phyloP scores from a whole-genome alignment of 2,329 filamentous ascomycete genomes.

The Talaromyces pinophilus region DNA sequence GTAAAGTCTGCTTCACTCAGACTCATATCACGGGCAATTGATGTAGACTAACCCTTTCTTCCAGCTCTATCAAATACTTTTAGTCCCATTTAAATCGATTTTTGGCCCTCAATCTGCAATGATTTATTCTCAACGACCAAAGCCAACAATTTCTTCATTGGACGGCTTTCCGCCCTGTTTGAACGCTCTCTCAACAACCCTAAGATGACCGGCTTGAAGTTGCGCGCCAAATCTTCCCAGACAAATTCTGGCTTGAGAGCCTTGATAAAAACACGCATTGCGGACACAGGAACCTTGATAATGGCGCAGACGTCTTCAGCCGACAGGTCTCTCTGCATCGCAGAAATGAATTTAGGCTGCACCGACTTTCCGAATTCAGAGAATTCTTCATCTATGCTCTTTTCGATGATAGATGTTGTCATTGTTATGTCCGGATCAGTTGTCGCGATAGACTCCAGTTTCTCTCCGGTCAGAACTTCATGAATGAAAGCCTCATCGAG shows the following conservation, averaged over 20 bases:
- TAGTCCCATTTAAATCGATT: neutral
- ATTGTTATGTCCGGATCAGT: neutral
- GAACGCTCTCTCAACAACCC: conserved; percentile 16
- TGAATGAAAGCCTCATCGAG: neutral
- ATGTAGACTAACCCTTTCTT: neutral
- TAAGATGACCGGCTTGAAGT: conserved; percentile 16
- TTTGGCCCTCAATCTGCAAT: neutral
- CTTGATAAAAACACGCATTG: neutral
- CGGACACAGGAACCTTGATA: neutral
- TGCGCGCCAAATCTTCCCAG: conserved; percentile 15
- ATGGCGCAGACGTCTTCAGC: neutral
- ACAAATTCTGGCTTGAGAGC: neutral
- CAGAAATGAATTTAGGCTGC: neutral
- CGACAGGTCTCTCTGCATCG: neutral
- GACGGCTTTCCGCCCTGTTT: conserved; percentile 13
- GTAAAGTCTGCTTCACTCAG: neutral
- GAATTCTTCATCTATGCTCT: neutral
- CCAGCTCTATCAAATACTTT: neutral
- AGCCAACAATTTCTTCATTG: conserved; percentile 13
- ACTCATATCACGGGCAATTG: neutral
- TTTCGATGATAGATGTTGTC: neutral
- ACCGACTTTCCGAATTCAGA: neutral
- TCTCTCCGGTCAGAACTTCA: neutral
- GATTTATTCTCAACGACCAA: neutral
- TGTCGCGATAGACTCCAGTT: neutral